Evolutionary conservation across 2,329 filamentous ascomycete species (phyloP), one percentile per base, ranked within the genome.

Genomic region (Cytospora piceae): DNA sequence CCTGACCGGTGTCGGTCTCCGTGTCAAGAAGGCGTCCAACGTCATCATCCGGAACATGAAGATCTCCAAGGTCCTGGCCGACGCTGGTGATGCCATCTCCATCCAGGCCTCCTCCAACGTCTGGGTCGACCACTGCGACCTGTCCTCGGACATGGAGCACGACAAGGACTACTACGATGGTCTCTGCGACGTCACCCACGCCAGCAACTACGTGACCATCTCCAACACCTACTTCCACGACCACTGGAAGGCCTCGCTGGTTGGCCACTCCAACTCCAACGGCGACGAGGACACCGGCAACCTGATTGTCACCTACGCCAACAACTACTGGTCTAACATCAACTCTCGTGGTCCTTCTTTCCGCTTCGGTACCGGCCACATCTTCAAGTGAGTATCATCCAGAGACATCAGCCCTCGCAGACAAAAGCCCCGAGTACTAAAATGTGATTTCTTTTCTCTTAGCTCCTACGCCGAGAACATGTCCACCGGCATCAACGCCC

Each of bases 111-210:
- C 83, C 58, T 84, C 74, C 65, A 87, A 88, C 69, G 80, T 87
- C 72, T 91, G 88, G 88, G 78, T 91, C 58, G 88, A 91, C 77
- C 88, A 90, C 78, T 81, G 82, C 73, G 88, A 91, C 69, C 80
- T 91, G 27, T 87, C 83, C 5, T 86, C 85, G 29, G 83, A 90
- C 76, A 73, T 74, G 39, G 78, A 82, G 71, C 79, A 85, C 73
- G 86, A 82, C 79, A 91, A 91, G 78, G 87, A 91, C 78, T 89
- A 84, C 78, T 90, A 89, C 73, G 89, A 91, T 64, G 88, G 89
- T 37, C 82, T 91, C 1, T 77, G 87, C 56, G 89, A 91, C 71
- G 77, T 83, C 59, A 89, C 83, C 58, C 88, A 90, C 76, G 89
- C 80, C 56, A 79, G 83, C 12, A 87, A 90, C 77, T 90, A 78